Evolutionary conservation across 495 filamentous ascomycete species (phyloP).

Genomic region (Trichoderma gamsii): DNA sequence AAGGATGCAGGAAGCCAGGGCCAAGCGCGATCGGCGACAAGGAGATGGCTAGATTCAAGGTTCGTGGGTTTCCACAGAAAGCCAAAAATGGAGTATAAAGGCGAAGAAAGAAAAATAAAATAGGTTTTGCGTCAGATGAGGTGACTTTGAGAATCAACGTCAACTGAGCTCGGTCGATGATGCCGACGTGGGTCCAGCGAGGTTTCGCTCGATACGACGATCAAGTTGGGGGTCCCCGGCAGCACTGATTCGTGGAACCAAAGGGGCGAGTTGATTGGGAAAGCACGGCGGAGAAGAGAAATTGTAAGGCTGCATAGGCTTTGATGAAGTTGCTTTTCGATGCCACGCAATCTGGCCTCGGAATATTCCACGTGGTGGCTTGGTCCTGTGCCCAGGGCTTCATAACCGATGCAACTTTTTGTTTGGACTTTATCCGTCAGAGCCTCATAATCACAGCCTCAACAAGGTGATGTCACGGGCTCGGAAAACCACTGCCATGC

Average conservation of each 20-base stretch:
- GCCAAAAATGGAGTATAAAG: not conserved
- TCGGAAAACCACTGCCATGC: not conserved
- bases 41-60: not conserved
- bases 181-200: constrained; percentile 5
- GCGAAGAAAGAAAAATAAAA: not conserved
- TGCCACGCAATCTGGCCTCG: not conserved
- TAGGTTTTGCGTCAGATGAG: constrained; percentile 10
- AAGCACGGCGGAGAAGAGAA: not conserved
- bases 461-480: not conserved
- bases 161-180: constrained; percentile 7
- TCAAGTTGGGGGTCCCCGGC: not conserved
- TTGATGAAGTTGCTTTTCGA: not conserved
- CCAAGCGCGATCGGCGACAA: not conserved
- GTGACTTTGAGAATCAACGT: not conserved
- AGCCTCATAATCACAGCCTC: not conserved
- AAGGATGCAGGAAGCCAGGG: not conserved
- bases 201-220: constrained; percentile 1
- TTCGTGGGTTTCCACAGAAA: not conserved
- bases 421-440: not conserved
- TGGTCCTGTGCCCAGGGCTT: not conserved
- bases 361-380: constrained; percentile 2
- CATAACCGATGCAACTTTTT: not conserved
- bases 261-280: not conserved
- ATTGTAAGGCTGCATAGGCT: not conserved
- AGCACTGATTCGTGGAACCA: constrained; percentile 3